Evolutionary conservation across 1,139 yeast species (phyloP).

Genomic region (Magnusiomyces suaveolens): DNA sequence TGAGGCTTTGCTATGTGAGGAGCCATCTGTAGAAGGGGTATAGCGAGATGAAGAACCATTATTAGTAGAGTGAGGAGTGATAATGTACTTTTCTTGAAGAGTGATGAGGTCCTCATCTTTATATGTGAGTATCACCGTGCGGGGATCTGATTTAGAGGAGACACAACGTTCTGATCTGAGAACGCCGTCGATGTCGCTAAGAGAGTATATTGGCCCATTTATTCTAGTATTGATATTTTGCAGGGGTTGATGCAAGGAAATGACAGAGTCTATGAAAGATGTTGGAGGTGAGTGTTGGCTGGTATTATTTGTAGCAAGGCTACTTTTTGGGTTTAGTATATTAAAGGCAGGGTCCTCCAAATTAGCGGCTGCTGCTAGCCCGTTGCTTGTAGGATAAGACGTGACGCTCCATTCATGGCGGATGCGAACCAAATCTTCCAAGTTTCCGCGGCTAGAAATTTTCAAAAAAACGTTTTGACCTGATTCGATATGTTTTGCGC

Average conservation of each 20-base stretch:
- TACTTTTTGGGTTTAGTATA: too few relatives aligned
- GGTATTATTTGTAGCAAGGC: background rate
- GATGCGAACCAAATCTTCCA: conserved; percentile 25
- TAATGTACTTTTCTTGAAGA: conserved; percentile 21
- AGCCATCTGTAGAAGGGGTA: background rate
- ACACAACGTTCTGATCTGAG: conserved; percentile 22
- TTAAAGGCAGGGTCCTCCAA: too few relatives aligned
- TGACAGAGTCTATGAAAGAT: too few relatives aligned
- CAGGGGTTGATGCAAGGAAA: too few relatives aligned
- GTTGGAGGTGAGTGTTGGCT: too few relatives aligned
- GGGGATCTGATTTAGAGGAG: conserved; percentile 18
- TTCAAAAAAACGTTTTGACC: conserved; percentile 22
- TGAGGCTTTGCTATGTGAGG: conserved; percentile 1
- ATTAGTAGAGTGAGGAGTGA: conserved; percentile 8
- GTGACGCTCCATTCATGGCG: conserved; percentile 26
- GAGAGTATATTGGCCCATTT: conserved; percentile 10
- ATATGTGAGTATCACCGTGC: conserved; percentile 21
- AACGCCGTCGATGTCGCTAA: conserved; percentile 21
- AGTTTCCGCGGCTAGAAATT: conserved; percentile 22
- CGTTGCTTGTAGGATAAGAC: too few relatives aligned
- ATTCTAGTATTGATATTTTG: conserved; percentile 5
- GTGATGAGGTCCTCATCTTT: conserved; percentile 21
- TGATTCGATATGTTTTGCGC: conserved; percentile 18
- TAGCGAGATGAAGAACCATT: conserved; percentile 1
- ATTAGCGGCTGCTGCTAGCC: too few relatives aligned